A percentile compares a stretch with the other conserved stretches of the same genome.
These are phyloP conservation scores for Sporisorium reilianum DNA, from an alignment of 1,284 basidiomycete species.

Conservation along the genomic window DNA sequence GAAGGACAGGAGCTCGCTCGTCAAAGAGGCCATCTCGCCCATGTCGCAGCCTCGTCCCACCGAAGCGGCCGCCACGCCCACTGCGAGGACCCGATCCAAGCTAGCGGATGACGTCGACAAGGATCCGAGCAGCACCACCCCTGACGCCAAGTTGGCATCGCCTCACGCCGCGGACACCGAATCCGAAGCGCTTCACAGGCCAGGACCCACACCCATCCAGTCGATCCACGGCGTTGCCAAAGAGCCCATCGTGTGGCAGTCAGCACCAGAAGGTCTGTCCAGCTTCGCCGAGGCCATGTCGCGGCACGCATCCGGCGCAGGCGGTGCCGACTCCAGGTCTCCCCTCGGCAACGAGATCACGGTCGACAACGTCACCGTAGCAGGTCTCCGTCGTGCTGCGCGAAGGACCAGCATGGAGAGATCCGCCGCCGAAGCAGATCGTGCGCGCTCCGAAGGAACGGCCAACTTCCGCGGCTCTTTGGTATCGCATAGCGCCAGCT, in stretches of 20 bases:
- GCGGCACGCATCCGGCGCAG: conserved; percentile 27
- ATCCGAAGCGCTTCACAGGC: conserved; percentile 23
- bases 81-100: conserved; percentile 17
- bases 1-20: not conserved
- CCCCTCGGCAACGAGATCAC: conserved; percentile 18
- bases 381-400: conserved; percentile 55
- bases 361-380: conserved; percentile 47
- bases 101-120: conserved; percentile 11
- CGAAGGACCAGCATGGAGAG: conserved; percentile 52
- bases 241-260: conserved; percentile 47
- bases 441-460: conserved; percentile 17
- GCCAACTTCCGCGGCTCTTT: conserved; percentile 17
- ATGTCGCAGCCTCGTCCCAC: conserved; percentile 1
- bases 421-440: conserved; percentile 22
- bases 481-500: conserved; percentile 51
- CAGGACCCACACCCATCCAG: conserved; percentile 56
- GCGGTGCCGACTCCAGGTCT: conserved; percentile 14
- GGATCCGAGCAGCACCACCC: not conserved
- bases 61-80: conserved; percentile 10
- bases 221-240: conserved; percentile 15
- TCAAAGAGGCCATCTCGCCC: conserved; percentile 10
- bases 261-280: conserved; percentile 45
- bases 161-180: not conserved
- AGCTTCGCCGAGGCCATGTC: conserved; percentile 41
- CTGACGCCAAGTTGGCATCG: not conserved